Evolutionary conservation across 1,139 yeast species (phyloP).

Genomic region (Blastobotrys indianensis): DNA sequence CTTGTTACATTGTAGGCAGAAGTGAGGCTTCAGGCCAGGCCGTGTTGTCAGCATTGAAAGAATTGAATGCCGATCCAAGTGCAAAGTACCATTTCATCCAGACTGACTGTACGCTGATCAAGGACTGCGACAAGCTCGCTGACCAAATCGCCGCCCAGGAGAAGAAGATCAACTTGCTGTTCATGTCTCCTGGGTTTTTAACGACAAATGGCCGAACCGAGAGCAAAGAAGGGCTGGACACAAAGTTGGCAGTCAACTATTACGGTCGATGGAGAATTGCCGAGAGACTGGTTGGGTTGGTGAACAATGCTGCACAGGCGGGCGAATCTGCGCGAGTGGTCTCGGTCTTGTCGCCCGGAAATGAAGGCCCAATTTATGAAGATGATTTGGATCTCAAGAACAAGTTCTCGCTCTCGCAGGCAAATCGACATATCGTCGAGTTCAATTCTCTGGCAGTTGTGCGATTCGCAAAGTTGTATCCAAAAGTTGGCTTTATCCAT

Average conservation of each 20-base stretch:
- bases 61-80: constrained; percentile 22
- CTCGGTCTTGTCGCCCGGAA: constrained; percentile 27
- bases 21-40: constrained; percentile 22
- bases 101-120: constrained; percentile 24
- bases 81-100: constrained; percentile 25
- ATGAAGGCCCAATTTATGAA: constrained; percentile 20
- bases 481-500: constrained; percentile 27
- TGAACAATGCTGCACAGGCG: constrained; percentile 22
- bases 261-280: constrained; percentile 29
- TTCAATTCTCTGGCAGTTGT: constrained; percentile 23
- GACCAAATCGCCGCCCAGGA: constrained; percentile 22
- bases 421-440: constrained; percentile 14
- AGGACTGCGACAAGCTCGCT: constrained; percentile 24
- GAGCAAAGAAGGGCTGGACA: constrained; percentile 29
- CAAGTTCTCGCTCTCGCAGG: constrained; percentile 14
- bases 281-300: constrained; percentile 23
- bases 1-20: constrained; percentile 31
- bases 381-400: constrained; percentile 28
- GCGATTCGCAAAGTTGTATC: constrained; percentile 25
- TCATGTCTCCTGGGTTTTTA: constrained; percentile 25
- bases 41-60: constrained; percentile 21
- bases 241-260: constrained; percentile 26
- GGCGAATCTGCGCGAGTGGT: constrained; percentile 29
- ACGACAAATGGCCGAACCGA: constrained; percentile 21
- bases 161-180: constrained; percentile 26